Evolutionary conservation across 257 asterid species (phyloP).

Genomic region (Mitragyna speciosa): DNA sequence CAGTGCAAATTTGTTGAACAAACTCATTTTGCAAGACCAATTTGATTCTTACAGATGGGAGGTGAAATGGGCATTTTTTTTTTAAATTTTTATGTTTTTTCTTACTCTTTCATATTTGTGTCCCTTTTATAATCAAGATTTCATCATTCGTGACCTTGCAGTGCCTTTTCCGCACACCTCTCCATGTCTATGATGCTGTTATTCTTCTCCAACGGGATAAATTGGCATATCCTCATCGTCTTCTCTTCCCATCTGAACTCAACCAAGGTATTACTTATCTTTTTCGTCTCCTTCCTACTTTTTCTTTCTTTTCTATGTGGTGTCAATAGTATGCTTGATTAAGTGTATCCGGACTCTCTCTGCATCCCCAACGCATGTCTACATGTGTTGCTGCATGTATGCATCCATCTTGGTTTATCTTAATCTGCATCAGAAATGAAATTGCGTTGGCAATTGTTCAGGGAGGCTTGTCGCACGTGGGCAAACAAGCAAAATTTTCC

Average conservation of each 20-base stretch:
- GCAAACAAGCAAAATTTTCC: conserved; percentile 66
- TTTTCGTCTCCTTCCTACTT: not conserved
- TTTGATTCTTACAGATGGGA: conserved; percentile 76
- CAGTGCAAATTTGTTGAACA: conserved; percentile 66
- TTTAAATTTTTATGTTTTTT: conserved; percentile 1
- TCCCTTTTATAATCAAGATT: conserved; percentile 1
- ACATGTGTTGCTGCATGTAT: no score
- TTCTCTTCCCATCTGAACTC: conserved; percentile 85
- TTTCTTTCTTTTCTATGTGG: not conserved
- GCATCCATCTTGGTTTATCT: not conserved
- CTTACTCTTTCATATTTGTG: not conserved
- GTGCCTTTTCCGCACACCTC: conserved; percentile 97
- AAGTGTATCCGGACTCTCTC: not conserved
- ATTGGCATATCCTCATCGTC: conserved; percentile 74
- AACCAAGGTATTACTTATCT: conserved; percentile 50
- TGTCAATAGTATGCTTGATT: not conserved
- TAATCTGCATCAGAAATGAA: not conserved
- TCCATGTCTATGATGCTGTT: conserved; percentile 82
- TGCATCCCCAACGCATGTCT: not conserved
- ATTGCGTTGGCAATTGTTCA: conserved; percentile 20
- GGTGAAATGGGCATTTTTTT: conserved; percentile 45
- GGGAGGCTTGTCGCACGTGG: conserved; percentile 69
- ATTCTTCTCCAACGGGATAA: conserved; percentile 85
- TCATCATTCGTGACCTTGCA: conserved; percentile 37
- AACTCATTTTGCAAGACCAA: conserved; percentile 57